Evolutionary conservation across 495 filamentous ascomycete genomes (phyloP).

Genomic region (Aspergillus cavernicola): DNA sequence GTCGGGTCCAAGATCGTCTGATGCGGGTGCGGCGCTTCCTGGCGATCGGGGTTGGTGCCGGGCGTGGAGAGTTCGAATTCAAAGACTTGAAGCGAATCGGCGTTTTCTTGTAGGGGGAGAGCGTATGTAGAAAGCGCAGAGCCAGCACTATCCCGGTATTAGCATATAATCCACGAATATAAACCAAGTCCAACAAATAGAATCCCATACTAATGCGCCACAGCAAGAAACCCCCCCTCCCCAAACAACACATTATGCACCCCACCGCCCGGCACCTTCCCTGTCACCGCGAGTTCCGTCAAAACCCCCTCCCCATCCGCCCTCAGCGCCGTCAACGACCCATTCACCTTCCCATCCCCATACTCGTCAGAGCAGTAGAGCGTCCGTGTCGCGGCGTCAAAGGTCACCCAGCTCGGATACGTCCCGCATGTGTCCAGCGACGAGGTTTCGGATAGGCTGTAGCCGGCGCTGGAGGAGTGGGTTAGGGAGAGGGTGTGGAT

Average conservation of each 20-base stretch:
- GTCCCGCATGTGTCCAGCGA: conserved; percentile 42
- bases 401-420: conserved; percentile 58
- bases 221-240: conserved; percentile 31
- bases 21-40: conserved; percentile 69
- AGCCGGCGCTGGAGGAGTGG: conserved; percentile 17
- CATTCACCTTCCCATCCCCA: conserved; percentile 17
- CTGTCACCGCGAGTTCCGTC: conserved; percentile 22
- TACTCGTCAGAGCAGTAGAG: conserved; percentile 63
- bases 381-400: conserved; percentile 47
- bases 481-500: conserved; percentile 52
- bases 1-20: conserved; percentile 67
- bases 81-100: conserved; percentile 40
- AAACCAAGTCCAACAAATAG: background rate
- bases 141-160: conserved; percentile 21
- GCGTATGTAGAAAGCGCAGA: conserved; percentile 36
- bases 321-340: conserved; percentile 28
- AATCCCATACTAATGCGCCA: conserved; percentile 52
- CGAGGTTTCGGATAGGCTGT: conserved; percentile 37
- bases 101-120: conserved; percentile 25
- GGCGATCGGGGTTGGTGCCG: conserved; percentile 48
- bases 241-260: conserved; percentile 40
- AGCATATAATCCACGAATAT: background rate
- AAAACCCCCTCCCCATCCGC: conserved; percentile 23
- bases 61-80: conserved; percentile 48
- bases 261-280: conserved; percentile 31